Base-by-base conservation (phyloP, 495 filamentous ascomycete genomes). In the Xylaria castorea region DNA sequence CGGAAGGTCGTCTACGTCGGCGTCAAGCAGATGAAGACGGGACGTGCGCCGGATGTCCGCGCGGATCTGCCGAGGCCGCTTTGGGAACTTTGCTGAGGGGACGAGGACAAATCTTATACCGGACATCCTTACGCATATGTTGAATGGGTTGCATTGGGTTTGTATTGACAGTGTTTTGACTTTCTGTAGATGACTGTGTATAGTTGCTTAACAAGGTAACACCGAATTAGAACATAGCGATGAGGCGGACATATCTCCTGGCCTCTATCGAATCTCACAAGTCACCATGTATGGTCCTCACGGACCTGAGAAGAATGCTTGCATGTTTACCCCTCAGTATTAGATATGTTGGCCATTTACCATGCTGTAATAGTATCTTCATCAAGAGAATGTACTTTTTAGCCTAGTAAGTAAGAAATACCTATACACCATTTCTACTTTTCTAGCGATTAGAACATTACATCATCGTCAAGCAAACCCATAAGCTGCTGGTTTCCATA, bases 1-100 rank as follows among this genome's bases (percentile, higher is more conserved):
- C 88, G 92, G 40, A 88, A 94, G 65, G 92, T 97, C 72, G 94
- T 97, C 0, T 99, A 97, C 77, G 92, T 99, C n/a, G 92, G 94
- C 4, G 83, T 95, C 76, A 88, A 83, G 73, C 79, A 87, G 71
- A 76, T 82, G 71, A 79, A 77, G 71, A 75, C 78, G 60, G 70
- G 79, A 18, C 66, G 72, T n/a, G 62, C 63, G 46, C 66, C 76
- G 36, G 71, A 73, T n/a, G 62, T 72, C 1, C 55, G 63, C 42
- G 80, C 81, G 1, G 83, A 88, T 25, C 38, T 89, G 68, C 89
- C 90, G 9, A 85, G 80, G 53, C 89, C 90, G 22, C 80, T 92
- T 20, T 92, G 89, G 85, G 84, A 86, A 51, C 84, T 91, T 75
- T 87, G 91, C 32, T 92, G 78, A 80, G 50, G 9, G 18, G 53